Base-by-base conservation (phyloP, 73 alveolate species). In the Paraurostyla sp. region DNA sequence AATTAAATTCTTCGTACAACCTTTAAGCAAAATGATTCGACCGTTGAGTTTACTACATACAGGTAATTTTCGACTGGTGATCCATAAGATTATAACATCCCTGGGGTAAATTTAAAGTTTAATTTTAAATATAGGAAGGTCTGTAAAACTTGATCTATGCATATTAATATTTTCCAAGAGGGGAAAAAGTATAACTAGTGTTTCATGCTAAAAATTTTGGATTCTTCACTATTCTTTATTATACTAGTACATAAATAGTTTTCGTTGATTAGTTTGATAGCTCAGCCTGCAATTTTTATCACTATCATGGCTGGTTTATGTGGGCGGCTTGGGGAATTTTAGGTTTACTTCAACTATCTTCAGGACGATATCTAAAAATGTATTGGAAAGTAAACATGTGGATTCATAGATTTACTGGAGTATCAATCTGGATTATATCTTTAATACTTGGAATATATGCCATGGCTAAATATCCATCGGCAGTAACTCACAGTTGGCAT, bases 301-400 rank as follows among this genome's bases (percentile, higher is more conserved):
- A 15, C 4, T 13, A 54, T 46, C 89, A 78, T 38, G 89, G 89
- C 59, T 33, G 60, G 58, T 22, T 78, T 27, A 7, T 78, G 65
- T 78, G 80, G 80, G 63, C 43, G 18, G 63, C 89, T n/a, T 78
- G 89, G 89, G 80, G 80, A 9, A 20, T 78, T 1, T 60, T 78
- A n/a, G 76, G 80, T 2, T 7, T 32, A 15, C 7, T 78, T 7
- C 62, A 78, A 29, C 15, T 78, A 15, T 25, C 54, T 16, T 4
- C 78, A 1, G 54, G 54, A 23, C 30, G 89, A 23, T 78, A 78
- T 30, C 35, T 52, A 27, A 78, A 56, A 29, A 29, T 23, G 23
- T 46, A 30, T 45, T 52, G 78, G 80, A 36, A 41, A 49, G 29
- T 32, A n/a, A 25, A 49, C 58, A 78, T 35, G 80, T 29, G 63